A percentile compares a stretch with the other conserved stretches of the same genome.
These are phyloP conservation scores for Chloris gayana DNA, from an alignment of 176 grass and related monocot species.

Conservation along the genomic window DNA sequence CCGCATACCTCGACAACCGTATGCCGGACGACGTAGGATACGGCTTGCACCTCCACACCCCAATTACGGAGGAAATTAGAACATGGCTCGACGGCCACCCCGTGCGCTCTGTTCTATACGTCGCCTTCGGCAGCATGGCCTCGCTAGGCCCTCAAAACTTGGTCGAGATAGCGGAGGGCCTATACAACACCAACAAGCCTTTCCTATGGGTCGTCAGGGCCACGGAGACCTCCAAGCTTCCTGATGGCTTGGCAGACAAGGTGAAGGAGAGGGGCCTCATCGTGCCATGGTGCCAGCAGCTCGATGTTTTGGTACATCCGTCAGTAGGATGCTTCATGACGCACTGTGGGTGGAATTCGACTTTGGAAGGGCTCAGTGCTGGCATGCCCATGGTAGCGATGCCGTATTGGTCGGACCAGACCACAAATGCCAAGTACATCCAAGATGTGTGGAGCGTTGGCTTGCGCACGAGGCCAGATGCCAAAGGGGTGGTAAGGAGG, in stretches of 20 bases:
- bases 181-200: conserved; percentile 30
- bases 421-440: conserved; percentile 65
- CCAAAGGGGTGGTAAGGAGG: not conserved
- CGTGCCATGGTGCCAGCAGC: conserved; percentile 59
- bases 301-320: conserved; percentile 60
- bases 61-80: not conserved
- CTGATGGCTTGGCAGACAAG: conserved; percentile 7
- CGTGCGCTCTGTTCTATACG: conserved; percentile 44
- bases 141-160: conserved; percentile 32
- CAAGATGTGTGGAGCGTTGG: conserved; percentile 66
- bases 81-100: conserved; percentile 46
- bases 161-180: conserved; percentile 44
- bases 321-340: conserved; percentile 68
- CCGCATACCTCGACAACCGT: conserved; percentile 20
- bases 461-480: conserved; percentile 26
- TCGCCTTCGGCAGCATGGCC: conserved; percentile 63
- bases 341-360: conserved; percentile 76
- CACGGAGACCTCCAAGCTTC: conserved; percentile 32
- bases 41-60: conserved; percentile 46
- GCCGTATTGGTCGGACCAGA: conserved; percentile 72
- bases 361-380: conserved; percentile 19
- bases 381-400: conserved; percentile 45
- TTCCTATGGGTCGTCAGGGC: conserved; percentile 67
- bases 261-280: conserved; percentile 16
- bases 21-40: conserved; percentile 27